phyloP scores from a whole-genome alignment of 805 yeast genomes.

The Candida railenensis region DNA sequence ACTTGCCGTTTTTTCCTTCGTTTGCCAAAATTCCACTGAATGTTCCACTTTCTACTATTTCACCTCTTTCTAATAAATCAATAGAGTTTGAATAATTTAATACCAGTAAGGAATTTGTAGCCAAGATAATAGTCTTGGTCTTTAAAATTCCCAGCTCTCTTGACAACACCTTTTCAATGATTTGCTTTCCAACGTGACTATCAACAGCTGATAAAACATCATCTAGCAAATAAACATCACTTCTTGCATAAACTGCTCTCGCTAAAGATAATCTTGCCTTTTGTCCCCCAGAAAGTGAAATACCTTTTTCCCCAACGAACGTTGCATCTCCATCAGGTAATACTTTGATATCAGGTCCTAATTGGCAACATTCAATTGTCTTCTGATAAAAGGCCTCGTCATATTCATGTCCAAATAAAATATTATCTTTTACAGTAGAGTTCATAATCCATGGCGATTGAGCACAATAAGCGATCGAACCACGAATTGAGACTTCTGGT shows the following conservation, averaged over 20 bases:
- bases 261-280: slow-evolving; percentile 65
- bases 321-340: slow-evolving; percentile 56
- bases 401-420: slow-evolving; percentile 47
- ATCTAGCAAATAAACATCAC: slow-evolving; percentile 59
- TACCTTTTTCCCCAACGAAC: slow-evolving; percentile 60
- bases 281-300: slow-evolving; percentile 62
- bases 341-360: slow-evolving; percentile 45
- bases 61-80: slow-evolving; percentile 53
- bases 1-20: slow-evolving; percentile 17
- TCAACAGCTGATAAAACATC: slow-evolving; percentile 73
- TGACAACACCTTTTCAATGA: slow-evolving; percentile 48
- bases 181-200: slow-evolving; percentile 62
- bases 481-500: slow-evolving; percentile 21
- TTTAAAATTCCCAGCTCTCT: slow-evolving; percentile 46
- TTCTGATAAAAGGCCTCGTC: slow-evolving; percentile 41
- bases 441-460: slow-evolving; percentile 59
- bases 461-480: slow-evolving; percentile 59
- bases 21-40: slow-evolving; percentile 17
- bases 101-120: slow-evolving; percentile 59
- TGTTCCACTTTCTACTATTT: slow-evolving; percentile 53
- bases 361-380: slow-evolving; percentile 50
- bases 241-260: slow-evolving; percentile 63
- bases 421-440: slow-evolving; percentile 49
- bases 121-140: slow-evolving; percentile 52
- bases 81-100: slow-evolving; percentile 60